A percentile compares a stretch with the other conserved stretches of the same genome.
Conservation (phyloP, 2,329 filamentous ascomycete genomes). For the Aspergillus udagawae region DNA sequence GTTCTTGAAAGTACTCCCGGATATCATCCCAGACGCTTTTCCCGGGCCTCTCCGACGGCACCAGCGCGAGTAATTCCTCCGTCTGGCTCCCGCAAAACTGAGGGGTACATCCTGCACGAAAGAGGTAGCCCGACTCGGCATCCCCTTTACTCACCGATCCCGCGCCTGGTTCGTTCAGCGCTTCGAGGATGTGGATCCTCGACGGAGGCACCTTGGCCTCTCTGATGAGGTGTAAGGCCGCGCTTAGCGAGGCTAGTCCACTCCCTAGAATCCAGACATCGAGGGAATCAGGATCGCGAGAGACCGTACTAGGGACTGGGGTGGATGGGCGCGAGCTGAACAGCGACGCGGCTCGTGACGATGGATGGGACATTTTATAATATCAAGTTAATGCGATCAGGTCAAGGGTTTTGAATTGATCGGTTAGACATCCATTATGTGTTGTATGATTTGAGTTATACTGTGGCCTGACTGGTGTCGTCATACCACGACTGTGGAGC, state of each 20-base stretch:
- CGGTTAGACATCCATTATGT: background rate
- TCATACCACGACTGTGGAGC: background rate
- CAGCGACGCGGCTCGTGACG: background rate
- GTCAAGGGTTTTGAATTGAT: background rate
- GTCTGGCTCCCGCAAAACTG: conserved; percentile 31
- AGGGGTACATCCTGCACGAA: conserved; percentile 33
- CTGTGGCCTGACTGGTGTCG: background rate
- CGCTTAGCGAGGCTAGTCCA: conserved; percentile 33
- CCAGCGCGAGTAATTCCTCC: conserved; percentile 30
- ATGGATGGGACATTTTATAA: background rate
- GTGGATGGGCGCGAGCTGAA: background rate
- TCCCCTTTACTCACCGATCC: conserved; percentile 26
- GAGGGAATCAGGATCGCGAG: conserved; percentile 6
- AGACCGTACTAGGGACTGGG: conserved; percentile 18
- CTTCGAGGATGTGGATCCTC: conserved; percentile 35
- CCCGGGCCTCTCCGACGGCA: conserved; percentile 20
- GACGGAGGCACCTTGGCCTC: conserved; percentile 31
- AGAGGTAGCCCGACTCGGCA: conserved; percentile 33
- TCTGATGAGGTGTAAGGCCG: conserved; percentile 33
- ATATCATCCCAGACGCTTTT: conserved; percentile 18
- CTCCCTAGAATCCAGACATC: conserved; percentile 35
- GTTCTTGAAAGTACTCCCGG: conserved; percentile 2
- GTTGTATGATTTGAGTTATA: background rate
- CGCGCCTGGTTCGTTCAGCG: conserved; percentile 26
- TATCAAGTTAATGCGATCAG: no score